Base-by-base conservation (phyloP, 257 asterid genomes). In the Salvia rosmarinus region DNA sequence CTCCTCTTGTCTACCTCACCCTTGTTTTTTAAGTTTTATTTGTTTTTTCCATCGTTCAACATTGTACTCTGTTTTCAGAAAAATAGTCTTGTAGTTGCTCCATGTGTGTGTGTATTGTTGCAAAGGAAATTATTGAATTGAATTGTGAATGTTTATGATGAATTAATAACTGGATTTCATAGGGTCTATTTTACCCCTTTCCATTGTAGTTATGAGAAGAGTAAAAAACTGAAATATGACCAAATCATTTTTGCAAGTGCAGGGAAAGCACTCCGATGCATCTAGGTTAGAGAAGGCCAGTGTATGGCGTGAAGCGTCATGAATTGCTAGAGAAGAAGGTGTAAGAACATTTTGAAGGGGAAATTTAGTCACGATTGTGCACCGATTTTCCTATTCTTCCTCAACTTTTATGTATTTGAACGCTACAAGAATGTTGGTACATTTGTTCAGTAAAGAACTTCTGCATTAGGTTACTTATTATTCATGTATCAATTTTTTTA, bases 361-460 rank as follows among this genome's bases (percentile, higher is more conserved):
- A 46, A 90, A 88, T 79, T 84, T 90, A 84, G 97, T 88, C 77
- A 90, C 96, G 1, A 85, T 90, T 28, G 87, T 89, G 25, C 97
- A 88, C 52, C 89, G 95, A 50, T 86, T 90, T 80, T 96, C 97
- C 16, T 88, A 90, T 82, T 90, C 97, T 52, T 80, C 96, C 68
- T 90, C 70, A 90, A 89, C 88, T 88, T 90, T 74, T 90, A 84
- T 74, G 83, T 96, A 5, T 90, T 88, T 65, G 94, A 88, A 64
- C 89, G 87, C 79, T 88, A 87, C 87, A 88, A 88, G 89, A 88
- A 88, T 84, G 97, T 90, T 78, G 92, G 95, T 90, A 87, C 80
- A 82, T 75, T 72, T 63, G 87, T 86, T 83, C 85, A 64, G 12
- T 78, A 51, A 72, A 61, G 72, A 73, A 70, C 42, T 76, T 64